A percentile compares a stretch with the other conserved stretches of the same genome.
Evolutionary conservation across 2,329 filamentous ascomycete genomes (phyloP).

Genomic region (Monilinia laxa): DNA sequence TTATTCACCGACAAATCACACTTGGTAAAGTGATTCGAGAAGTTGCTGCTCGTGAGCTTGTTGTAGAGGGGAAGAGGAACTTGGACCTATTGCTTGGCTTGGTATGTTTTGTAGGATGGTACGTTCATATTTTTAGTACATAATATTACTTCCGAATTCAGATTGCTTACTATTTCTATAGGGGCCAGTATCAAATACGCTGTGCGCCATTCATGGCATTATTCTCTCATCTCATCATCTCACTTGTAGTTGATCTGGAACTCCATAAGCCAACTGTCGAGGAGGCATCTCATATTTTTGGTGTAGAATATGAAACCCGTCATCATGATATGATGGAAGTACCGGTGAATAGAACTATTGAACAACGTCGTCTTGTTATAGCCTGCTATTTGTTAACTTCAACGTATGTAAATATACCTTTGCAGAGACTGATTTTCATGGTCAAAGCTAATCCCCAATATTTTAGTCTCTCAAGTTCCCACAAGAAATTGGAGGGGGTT

Average conservation of each 20-base stretch:
- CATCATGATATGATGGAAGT: constrained; percentile 14
- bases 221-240: background rate
- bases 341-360: constrained; percentile 10
- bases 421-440: background rate
- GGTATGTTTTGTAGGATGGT: constrained; percentile 16
- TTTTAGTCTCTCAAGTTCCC: constrained; percentile 8
- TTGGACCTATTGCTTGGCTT: constrained; percentile 35
- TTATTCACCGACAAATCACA: constrained; percentile 44
- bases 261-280: constrained; percentile 10
- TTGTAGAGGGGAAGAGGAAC: constrained; percentile 50
- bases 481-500: constrained; percentile 11
- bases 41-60: constrained; percentile 47
- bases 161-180: background rate
- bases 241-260: constrained; percentile 12
- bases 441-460: background rate
- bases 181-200: constrained; percentile 15
- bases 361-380: constrained; percentile 6
- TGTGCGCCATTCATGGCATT: constrained; percentile 11
- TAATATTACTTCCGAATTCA: too few species aligned
- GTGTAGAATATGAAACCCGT: constrained; percentile 9
- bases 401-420: background rate
- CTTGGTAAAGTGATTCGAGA: constrained; percentile 46
- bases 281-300: constrained; percentile 7
- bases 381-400: constrained; percentile 15
- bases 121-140: background rate